Evolutionary conservation across 805 yeast genomes (phyloP), one percentile per base, ranked within the genome.

Genomic region (Ascoidea rubescens): DNA sequence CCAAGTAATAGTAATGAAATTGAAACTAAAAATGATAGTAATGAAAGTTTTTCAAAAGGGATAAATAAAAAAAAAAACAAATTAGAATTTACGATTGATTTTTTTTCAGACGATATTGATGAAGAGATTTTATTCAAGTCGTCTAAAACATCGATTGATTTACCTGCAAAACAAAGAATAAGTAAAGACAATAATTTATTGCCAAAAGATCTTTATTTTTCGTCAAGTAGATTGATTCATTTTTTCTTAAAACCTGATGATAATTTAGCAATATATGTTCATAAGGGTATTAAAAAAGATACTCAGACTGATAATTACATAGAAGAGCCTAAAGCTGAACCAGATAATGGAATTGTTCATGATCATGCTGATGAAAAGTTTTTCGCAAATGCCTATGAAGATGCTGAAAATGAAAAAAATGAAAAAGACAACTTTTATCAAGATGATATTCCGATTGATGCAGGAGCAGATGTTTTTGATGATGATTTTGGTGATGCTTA

Each of bases 161-260:
- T 77, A 43, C 73, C 81, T 2, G 66, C 69, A 51, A 62, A 70
- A 5, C 68, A 69, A 48, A 63, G 73, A 62, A 61, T 62, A 10
- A 67, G 74, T 4, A 68, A 67, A 4, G 64, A 71, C 44, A 70
- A 70, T 49, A 74, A 77, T 59, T 62, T 79, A 47, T 67, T 87
- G 5, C 96, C 96, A 0, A 82, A 80, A 57, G 96, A 87, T 63
- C 71, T 77, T 55, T 81, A 77, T 56, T 87, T 85, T 64, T 76
- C 83, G 5, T 80, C 96, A 0, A 77, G 77, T 50, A 75, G 79
- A 53, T 72, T 91, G 52, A 76, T 85, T 6, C 75, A 75, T 53
- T 69, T 87, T 42, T 86, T 86, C 61, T 67, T 82, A 48, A 86
- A 85, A 62, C 95, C 96, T 2, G 62, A 62, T 10, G 71, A 71